Evolutionary conservation across 2,329 filamentous ascomycete genomes (phyloP).

Genomic region (Ascochyta fabae): DNA sequence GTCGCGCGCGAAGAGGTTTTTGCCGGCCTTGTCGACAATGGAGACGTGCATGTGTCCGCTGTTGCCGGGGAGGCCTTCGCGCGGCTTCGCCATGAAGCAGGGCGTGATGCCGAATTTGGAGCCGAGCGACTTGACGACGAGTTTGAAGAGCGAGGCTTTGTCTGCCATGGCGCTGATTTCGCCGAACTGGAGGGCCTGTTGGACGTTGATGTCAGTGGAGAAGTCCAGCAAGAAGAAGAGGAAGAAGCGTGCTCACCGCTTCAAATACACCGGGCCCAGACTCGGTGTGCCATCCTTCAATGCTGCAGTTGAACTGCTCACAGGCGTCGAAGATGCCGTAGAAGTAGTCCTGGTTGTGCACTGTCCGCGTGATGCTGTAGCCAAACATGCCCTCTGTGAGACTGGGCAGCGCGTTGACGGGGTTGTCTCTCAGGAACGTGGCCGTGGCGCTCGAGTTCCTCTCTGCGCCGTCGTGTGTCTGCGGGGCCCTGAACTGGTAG

Average conservation of each 20-base stretch:
- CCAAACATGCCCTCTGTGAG: conserved; percentile 96
- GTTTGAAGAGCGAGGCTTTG: conserved; percentile 90
- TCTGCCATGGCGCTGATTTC: conserved; percentile 91
- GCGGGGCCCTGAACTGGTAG: conserved; percentile 82
- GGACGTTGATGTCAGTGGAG: conserved; percentile 40
- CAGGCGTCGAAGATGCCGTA: conserved; percentile 86
- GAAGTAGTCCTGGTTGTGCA: conserved; percentile 92
- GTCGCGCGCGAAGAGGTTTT: conserved; percentile 82
- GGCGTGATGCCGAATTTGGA: conserved; percentile 90
- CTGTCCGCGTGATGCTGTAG: conserved; percentile 84
- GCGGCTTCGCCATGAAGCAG: conserved; percentile 98
- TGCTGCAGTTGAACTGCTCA: conserved; percentile 75
- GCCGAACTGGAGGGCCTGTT: conserved; percentile 82
- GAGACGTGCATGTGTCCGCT: conserved; percentile 96
- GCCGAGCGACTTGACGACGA: conserved; percentile 87
- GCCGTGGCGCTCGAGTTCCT: conserved; percentile 73
- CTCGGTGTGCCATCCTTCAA: conserved; percentile 96
- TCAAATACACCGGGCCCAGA: conserved; percentile 94
- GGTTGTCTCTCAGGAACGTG: conserved; percentile 74
- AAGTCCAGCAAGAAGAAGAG: background rate
- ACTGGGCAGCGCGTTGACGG: conserved; percentile 74
- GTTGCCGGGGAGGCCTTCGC: conserved; percentile 89
- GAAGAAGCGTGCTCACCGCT: conserved; percentile 61
- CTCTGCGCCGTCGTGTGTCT: conserved; percentile 56
- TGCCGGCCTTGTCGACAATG: conserved; percentile 77